These are phyloP conservation scores for Microthlaspi erraticum DNA, from an alignment of 345 rosid species.

Conservation along the genomic window DNA sequence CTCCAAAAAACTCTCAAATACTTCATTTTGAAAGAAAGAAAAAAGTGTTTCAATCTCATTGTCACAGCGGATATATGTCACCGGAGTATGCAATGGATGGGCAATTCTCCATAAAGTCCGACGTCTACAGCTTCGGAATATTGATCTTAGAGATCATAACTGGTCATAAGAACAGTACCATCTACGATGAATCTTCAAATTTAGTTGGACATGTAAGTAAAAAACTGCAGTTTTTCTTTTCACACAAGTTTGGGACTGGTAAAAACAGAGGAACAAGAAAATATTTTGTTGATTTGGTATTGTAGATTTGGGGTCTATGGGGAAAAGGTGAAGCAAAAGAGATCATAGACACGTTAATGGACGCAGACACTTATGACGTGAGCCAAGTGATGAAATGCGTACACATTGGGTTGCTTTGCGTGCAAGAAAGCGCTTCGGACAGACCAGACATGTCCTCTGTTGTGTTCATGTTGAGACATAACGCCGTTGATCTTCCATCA, in stretches of 20 bases:
- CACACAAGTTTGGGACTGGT: background rate
- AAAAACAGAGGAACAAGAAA: constrained; percentile 6
- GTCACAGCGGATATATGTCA: constrained; percentile 41
- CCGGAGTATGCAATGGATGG: constrained; percentile 48
- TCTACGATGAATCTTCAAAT: constrained; percentile 29
- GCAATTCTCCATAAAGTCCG: constrained; percentile 32
- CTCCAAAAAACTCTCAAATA: background rate
- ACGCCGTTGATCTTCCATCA: constrained; percentile 39
- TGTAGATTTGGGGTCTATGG: constrained; percentile 52
- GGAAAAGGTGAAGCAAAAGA: constrained; percentile 42
- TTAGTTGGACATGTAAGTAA: constrained; percentile 37
- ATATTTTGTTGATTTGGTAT: background rate
- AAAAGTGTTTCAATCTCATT: background rate
- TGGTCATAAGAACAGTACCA: constrained; percentile 36
- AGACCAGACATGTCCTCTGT: constrained; percentile 60
- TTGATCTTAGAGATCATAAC: constrained; percentile 40
- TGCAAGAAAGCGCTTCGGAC: constrained; percentile 59
- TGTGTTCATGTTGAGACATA: constrained; percentile 53
- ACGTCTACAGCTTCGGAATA: constrained; percentile 45
- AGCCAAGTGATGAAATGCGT: constrained; percentile 54
- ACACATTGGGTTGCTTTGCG: constrained; percentile 47
- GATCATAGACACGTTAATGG: constrained; percentile 45
- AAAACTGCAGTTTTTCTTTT: background rate
- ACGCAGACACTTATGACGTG: constrained; percentile 19
- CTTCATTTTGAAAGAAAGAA: background rate